Evolutionary conservation across 2,329 filamentous ascomycete species (phyloP).

Genomic region (Huntiella bhutanensis): DNA sequence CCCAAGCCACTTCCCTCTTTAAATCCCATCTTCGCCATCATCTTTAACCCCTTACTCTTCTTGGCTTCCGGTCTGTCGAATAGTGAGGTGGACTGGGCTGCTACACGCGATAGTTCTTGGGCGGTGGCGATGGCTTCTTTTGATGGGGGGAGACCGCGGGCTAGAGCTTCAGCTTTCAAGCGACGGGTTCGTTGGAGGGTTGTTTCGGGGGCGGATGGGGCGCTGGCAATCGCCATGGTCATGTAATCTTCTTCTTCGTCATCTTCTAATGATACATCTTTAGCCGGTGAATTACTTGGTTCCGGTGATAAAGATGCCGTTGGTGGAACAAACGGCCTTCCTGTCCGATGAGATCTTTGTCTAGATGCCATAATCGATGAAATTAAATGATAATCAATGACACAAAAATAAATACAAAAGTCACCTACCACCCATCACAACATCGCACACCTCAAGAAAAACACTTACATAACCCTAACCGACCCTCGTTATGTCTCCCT

Average conservation of each 20-base stretch:
- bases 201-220: slow-evolving; percentile 29
- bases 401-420: slow-evolving; percentile 2
- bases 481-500: background rate
- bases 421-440: background rate
- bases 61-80: slow-evolving; percentile 36
- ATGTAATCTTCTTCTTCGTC: slow-evolving; percentile 89
- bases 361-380: slow-evolving; percentile 1
- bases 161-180: slow-evolving; percentile 44
- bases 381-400: background rate
- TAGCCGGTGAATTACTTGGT: slow-evolving; percentile 11
- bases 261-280: slow-evolving; percentile 12
- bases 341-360: background rate
- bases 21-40: slow-evolving; percentile 97
- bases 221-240: slow-evolving; percentile 50
- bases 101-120: slow-evolving; percentile 52
- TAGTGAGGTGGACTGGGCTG: slow-evolving; percentile 55
- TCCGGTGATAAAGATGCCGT: background rate
- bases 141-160: slow-evolving; percentile 49
- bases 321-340: background rate
- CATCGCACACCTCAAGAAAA: background rate
- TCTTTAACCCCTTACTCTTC: slow-evolving; percentile 71
- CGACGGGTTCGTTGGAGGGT: slow-evolving; percentile 35
- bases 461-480: background rate
- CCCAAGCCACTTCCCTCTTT: slow-evolving; percentile 54
- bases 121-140: slow-evolving; percentile 68